These are phyloP conservation scores for Diaporthe velutina DNA, from an alignment of 2,329 filamentous ascomycete species.

Conservation along the genomic window DNA sequence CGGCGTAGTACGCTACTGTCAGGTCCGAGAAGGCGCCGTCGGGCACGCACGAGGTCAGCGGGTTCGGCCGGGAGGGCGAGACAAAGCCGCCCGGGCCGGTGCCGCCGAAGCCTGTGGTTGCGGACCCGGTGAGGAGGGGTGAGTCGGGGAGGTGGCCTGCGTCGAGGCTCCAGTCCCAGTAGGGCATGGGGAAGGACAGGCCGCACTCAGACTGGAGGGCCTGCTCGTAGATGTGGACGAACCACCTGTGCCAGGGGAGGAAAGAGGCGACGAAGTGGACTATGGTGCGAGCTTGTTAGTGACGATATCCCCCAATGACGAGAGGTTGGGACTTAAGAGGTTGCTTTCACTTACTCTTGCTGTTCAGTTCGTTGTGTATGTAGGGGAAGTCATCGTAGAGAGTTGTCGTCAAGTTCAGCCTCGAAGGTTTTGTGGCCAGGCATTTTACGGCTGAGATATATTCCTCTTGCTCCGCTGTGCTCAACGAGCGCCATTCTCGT, in stretches of 20 bases:
- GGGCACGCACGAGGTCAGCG: slow-evolving; percentile 56
- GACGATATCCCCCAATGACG: neutral
- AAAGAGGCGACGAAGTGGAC: slow-evolving; percentile 45
- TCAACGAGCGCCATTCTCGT: slow-evolving; percentile 27
- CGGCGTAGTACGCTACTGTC: slow-evolving; percentile 29
- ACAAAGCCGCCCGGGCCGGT: slow-evolving; percentile 53
- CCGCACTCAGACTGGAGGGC: slow-evolving; percentile 48
- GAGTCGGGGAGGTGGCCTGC: slow-evolving; percentile 57
- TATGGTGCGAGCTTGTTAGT: slow-evolving; percentile 39
- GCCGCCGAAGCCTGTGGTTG: neutral
- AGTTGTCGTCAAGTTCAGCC: slow-evolving; percentile 42
- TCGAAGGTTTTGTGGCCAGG: slow-evolving; percentile 36
- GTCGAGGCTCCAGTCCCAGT: slow-evolving; percentile 41
- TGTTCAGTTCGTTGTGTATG: slow-evolving; percentile 44
- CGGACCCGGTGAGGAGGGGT: slow-evolving; percentile 38
- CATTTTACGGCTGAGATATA: slow-evolving; percentile 16
- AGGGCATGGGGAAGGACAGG: slow-evolving; percentile 44
- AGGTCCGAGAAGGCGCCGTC: slow-evolving; percentile 51
- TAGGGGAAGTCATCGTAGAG: slow-evolving; percentile 51
- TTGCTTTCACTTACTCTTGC: neutral
- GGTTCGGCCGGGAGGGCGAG: slow-evolving; percentile 62
- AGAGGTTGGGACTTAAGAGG: neutral
- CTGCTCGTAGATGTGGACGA: slow-evolving; percentile 48
- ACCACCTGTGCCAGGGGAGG: slow-evolving; percentile 49
- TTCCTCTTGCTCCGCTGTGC: slow-evolving; percentile 11